Evolutionary conservation across 2,329 filamentous ascomycete genomes (phyloP).

Genomic region (Epichloe sibirici): DNA sequence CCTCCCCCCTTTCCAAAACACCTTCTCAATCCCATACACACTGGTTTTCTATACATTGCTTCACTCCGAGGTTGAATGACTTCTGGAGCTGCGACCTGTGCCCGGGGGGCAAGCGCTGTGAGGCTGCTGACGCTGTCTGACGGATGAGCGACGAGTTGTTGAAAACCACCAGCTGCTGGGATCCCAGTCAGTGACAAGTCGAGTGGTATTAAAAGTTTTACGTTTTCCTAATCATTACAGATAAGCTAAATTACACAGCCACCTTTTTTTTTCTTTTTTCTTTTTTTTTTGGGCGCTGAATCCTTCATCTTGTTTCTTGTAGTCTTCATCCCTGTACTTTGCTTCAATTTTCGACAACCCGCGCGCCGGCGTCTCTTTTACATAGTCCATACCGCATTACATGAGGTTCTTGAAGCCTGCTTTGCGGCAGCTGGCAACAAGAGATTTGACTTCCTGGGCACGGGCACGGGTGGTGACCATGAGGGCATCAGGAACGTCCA

Average conservation of each 20-base stretch:
- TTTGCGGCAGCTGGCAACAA: slow-evolving; percentile 15
- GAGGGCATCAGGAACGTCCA: slow-evolving; percentile 16
- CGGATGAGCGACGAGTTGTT: too few relatives aligned
- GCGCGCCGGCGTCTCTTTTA: not conserved
- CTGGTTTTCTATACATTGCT: too few relatives aligned
- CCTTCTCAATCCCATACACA: too few relatives aligned
- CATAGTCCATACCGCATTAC: slow-evolving; percentile 4
- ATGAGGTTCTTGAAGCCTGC: slow-evolving; percentile 13
- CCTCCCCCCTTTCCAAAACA: too few relatives aligned
- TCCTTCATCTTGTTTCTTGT: not conserved
- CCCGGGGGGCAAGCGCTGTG: too few relatives aligned
- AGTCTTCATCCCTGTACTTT: not conserved
- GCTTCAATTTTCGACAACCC: not conserved
- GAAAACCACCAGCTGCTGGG: too few relatives aligned
- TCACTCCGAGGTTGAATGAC: too few relatives aligned
- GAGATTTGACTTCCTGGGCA: slow-evolving; percentile 16
- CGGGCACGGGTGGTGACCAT: slow-evolving; percentile 16
- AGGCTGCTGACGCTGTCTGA: too few relatives aligned
- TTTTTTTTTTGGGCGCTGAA: not conserved
- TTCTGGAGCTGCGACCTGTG: too few relatives aligned
- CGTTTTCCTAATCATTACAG: not conserved
- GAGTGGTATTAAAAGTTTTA: not conserved
- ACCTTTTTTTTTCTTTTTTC: not conserved
- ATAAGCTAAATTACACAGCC: slow-evolving; percentile 1
- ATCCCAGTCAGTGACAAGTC: not conserved